Evolutionary conservation across 805 yeast species (phyloP), one percentile per base, ranked within the genome.

Genomic region (Naumovozyma baii): DNA sequence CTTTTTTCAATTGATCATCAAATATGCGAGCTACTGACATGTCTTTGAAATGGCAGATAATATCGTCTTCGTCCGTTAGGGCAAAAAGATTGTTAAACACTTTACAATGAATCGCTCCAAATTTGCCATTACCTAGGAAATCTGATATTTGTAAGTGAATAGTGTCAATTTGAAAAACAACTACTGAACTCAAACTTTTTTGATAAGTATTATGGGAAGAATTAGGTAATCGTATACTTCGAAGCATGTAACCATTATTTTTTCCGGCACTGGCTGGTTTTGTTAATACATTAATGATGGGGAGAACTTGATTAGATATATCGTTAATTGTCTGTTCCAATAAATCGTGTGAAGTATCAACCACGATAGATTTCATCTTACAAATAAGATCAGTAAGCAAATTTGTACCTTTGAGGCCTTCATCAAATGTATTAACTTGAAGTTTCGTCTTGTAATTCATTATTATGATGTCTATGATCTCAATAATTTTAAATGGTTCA

Each of bases 181-280:
- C 37, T 5, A 40, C 33, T 12, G 57, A 55, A 4, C 32, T 26
- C 2, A 42, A 37, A 3, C 47, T 42, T 33, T 52, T 48, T n/a
- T 48, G 52, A 34, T 44, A 43, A 10, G 49, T 46, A 18, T 51
- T 41, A 17, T 43, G 45, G 2, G 63, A 55, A 5, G 59, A 47
- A 12, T 50, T 50, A 36, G 57, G 25, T 18, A 57, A 43, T 30
- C 60, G 39, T 2, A 59, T 57, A 42, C 60, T 55, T 26, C 46
- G 50, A 34, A 46, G 52, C 49, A 51, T 34, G 16, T 32, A 38
- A 5, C 37, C 25, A 10, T 29, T 29, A 9, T 9, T 12, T 29
- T 13, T 29, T 13, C 13, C 31, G 14, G 14, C 13, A 9, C 14
- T 29, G 13, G 7, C 31, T 9, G 31, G 31, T n/a, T 5, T n/a